These are phyloP conservation scores for Dipteronia sinensis DNA, from an alignment of 345 rosid species.

Conservation along the genomic window DNA sequence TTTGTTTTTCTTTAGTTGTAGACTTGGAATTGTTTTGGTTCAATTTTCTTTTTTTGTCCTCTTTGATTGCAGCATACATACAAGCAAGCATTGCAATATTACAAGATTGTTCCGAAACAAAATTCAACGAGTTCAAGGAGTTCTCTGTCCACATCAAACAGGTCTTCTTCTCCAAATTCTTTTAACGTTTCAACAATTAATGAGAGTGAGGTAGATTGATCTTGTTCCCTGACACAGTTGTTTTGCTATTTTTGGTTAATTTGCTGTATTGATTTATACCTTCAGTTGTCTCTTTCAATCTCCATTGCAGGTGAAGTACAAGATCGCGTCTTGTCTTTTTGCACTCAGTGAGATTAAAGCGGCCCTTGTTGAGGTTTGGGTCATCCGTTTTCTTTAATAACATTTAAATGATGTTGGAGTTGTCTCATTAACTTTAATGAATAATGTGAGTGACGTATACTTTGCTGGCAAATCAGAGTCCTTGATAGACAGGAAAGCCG, in stretches of 20 bases:
- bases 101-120: constrained; percentile 76
- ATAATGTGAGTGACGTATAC: neutral
- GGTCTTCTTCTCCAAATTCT: constrained; percentile 87
- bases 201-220: constrained; percentile 76
- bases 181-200: constrained; percentile 61
- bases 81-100: constrained; percentile 87
- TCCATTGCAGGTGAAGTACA: constrained; percentile 74
- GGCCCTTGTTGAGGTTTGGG: constrained; percentile 79
- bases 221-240: neutral
- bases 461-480: neutral
- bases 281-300: neutral
- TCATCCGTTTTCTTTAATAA: constrained; percentile 12
- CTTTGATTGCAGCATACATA: constrained; percentile 57
- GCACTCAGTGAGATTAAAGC: constrained; percentile 72
- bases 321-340: constrained; percentile 89
- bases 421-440: neutral
- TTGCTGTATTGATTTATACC: neutral
- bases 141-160: constrained; percentile 62
- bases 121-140: constrained; percentile 62
- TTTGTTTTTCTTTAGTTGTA: neutral
- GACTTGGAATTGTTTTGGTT: neutral
- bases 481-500: neutral
- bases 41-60: constrained; percentile 9
- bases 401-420: neutral
- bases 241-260: neutral